Conservation (phyloP, 2,329 filamentous ascomycete genomes). For the Neopestalotiopsis clavispora region DNA sequence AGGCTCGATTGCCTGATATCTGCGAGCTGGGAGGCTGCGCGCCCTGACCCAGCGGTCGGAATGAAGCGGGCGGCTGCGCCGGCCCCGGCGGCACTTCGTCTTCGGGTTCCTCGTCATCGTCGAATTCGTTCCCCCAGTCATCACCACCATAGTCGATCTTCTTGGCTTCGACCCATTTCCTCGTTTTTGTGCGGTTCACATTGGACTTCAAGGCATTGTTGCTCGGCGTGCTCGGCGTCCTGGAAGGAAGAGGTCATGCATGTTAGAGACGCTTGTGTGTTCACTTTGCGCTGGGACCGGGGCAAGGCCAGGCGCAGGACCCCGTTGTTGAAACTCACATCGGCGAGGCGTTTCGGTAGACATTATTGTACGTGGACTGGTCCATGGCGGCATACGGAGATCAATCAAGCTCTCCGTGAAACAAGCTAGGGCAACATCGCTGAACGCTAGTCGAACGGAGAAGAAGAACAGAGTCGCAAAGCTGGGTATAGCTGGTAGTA, state of each 20-base stretch:
- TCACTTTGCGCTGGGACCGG: neutral
- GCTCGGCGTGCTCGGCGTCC: slow-evolving; percentile 27
- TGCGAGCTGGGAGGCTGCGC: slow-evolving; percentile 26
- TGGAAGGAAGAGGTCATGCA: slow-evolving; percentile 14
- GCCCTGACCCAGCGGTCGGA: slow-evolving; percentile 45
- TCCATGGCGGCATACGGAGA: slow-evolving; percentile 27
- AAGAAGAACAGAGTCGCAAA: neutral
- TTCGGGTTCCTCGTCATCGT: slow-evolving; percentile 62
- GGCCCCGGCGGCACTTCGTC: slow-evolving; percentile 45
- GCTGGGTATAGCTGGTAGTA: neutral
- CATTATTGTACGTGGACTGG: slow-evolving; percentile 31
- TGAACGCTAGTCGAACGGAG: neutral
- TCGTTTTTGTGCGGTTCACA: slow-evolving; percentile 86
- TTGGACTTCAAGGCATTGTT: slow-evolving; percentile 72
- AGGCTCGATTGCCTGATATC: slow-evolving; percentile 24
- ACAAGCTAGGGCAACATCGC: slow-evolving; percentile 26
- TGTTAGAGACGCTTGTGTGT: slow-evolving; percentile 20
- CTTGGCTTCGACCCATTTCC: slow-evolving; percentile 94
- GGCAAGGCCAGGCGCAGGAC: neutral
- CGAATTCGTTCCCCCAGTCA: slow-evolving; percentile 83
- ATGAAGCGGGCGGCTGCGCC: slow-evolving; percentile 44
- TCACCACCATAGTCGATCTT: slow-evolving; percentile 87
- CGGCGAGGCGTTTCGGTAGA: slow-evolving; percentile 30
- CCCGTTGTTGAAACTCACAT: slow-evolving; percentile 24
- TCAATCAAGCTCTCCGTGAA: slow-evolving; percentile 10